Conservation (phyloP, 768 basidiomycete species). For the Phlebiopsis flavidoalba region DNA sequence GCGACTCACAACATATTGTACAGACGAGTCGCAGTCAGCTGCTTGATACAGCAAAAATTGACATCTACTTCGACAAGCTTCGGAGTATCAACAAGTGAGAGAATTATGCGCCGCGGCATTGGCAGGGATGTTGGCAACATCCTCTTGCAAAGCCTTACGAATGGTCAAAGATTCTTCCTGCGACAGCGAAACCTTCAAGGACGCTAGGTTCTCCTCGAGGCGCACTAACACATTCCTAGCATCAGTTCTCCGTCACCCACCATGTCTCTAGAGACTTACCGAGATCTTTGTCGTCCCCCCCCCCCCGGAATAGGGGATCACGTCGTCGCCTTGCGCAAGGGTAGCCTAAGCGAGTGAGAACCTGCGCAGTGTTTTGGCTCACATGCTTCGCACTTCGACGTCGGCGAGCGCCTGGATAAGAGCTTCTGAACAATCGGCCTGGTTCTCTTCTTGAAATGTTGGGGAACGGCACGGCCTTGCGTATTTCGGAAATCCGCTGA, state of each 20-base stretch:
- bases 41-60: not conserved
- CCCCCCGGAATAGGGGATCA: slow-evolving; percentile 26
- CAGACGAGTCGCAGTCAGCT: too few species aligned
- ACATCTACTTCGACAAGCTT: not conserved
- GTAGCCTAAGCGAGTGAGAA: slow-evolving; percentile 29
- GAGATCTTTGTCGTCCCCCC: slow-evolving; percentile 12
- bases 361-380: slow-evolving; percentile 28
- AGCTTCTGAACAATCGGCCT: slow-evolving; percentile 38
- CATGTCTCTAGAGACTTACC: slow-evolving; percentile 2
- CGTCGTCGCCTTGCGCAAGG: slow-evolving; percentile 24
- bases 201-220: slow-evolving; percentile 27
- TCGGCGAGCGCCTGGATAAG: slow-evolving; percentile 25
- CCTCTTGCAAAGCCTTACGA: slow-evolving; percentile 21
- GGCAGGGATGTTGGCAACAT: slow-evolving; percentile 3
- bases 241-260: too few species aligned
- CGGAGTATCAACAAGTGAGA: not conserved
- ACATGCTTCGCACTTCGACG: slow-evolving; percentile 30
- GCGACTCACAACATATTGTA: too few species aligned
- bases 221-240: slow-evolving; percentile 18
- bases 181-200: slow-evolving; percentile 18
- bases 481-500: slow-evolving; percentile 24
- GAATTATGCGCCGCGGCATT: not conserved
- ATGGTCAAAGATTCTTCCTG: slow-evolving; percentile 25
- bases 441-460: slow-evolving; percentile 34
- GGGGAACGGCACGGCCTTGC: slow-evolving; percentile 10